Percentiles rank a stretch among this genome's conserved stretches.
These are phyloP conservation scores for Dactylella cylindrospora DNA, from an alignment of 2,329 filamentous ascomycete genomes.

Conservation along the genomic window DNA sequence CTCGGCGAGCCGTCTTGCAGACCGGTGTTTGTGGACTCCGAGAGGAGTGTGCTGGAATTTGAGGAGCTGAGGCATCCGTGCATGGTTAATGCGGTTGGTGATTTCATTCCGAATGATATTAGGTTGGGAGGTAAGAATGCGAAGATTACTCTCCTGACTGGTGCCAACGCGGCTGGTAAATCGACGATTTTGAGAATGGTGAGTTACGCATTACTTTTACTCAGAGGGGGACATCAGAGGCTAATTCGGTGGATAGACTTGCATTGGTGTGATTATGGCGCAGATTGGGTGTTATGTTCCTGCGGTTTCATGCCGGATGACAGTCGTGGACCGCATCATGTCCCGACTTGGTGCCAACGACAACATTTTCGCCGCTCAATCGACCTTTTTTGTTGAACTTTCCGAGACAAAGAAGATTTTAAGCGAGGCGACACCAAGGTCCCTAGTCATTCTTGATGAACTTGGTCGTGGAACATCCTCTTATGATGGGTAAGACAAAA, in stretches of 20 bases:
- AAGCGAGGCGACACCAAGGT: constrained; percentile 87
- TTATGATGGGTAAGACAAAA: constrained; percentile 73
- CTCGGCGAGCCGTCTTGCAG: constrained; percentile 86
- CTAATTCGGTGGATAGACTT: constrained; percentile 62
- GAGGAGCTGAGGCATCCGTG: constrained; percentile 91
- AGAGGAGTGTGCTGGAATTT: constrained; percentile 87
- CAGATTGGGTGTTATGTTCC: constrained; percentile 94
- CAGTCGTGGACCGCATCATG: constrained; percentile 96
- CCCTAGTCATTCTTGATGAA: constrained; percentile 94
- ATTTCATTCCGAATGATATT: constrained; percentile 96
- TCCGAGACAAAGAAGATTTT: constrained; percentile 98
- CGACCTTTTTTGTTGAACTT: constrained; percentile 96
- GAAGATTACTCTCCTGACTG: constrained; percentile 88
- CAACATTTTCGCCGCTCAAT: constrained; percentile 97
- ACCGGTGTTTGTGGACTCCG: constrained; percentile 80
- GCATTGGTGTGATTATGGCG: constrained; percentile 93
- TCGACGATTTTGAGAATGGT: constrained; percentile 95
- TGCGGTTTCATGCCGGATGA: constrained; percentile 76
- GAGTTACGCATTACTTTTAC: constrained; percentile 51
- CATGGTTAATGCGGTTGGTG: constrained; percentile 76
- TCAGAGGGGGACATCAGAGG: background rate
- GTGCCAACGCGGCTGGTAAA: constrained; percentile 95
- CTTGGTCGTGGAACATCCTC: constrained; percentile 91
- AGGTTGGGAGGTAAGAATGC: constrained; percentile 75
- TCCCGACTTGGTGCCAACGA: constrained; percentile 95